Evolutionary conservation across 331 rosid species (phyloP), one percentile per base, ranked within the genome.

Genomic region (Telfairia occidentalis): DNA sequence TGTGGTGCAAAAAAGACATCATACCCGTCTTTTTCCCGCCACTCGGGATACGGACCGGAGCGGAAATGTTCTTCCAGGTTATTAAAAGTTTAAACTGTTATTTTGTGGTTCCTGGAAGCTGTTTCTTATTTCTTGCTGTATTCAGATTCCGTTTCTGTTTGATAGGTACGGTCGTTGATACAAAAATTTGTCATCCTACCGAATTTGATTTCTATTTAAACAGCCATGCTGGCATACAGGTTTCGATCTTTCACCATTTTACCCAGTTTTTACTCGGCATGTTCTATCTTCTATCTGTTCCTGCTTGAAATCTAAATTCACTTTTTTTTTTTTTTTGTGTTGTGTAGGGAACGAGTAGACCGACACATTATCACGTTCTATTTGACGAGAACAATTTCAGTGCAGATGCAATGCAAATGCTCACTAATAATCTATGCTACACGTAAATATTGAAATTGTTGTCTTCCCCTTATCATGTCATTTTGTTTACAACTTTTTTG

Each of bases 211-310:
- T 94, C 64, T 94, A 88, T 49, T 90, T 94, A 10, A 91, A 94
- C 50, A 94, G 97, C 53, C 98, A 94, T 79, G 92, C 97, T 3
- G 98, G 90, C 34, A 91, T 88, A 24, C 93, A 91, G 79, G 97
- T 91, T 72, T 88, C 53, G 52, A 52, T 4, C 48, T 2, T 28
- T 16, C 5, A 35, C 49, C 8, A 9, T 21, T 50, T 58, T 46
- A 3, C 24, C 30, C 19, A 12, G 37, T 32, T 32, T 30, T 3
- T 34, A n/a, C 64, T 9, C 5, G 7, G 1, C 32, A 38, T 11
- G n/a, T 1, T 9, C 43, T 9, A 7, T 43, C 26, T 40, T n/a
- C n/a, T n/a, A n/a, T n/a, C 8, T 4, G 43, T 46, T 61, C 9
- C 13, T 16, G 21, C 28, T 26, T 11, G 19, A 9, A 0, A 18